Evolutionary conservation across 768 basidiomycete genomes (phyloP), one percentile per base, ranked within the genome.

Genomic region (Clavaria fumosa): DNA sequence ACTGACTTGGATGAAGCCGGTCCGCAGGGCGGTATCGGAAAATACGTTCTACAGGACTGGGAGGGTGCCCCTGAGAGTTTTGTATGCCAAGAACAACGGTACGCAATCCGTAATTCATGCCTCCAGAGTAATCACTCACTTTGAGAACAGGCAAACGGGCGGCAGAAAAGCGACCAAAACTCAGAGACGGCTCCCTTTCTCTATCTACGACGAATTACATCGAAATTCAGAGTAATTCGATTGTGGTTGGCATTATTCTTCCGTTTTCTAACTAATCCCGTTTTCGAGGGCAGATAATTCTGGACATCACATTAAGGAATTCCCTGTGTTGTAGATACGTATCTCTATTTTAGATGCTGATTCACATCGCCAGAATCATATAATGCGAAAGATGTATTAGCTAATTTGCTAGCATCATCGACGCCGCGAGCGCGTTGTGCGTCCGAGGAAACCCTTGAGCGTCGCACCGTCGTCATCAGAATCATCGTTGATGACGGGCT

Each of bases 21-120:
- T 30, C 52, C 60, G 28, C 61, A 55, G 12, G 62, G 53, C 28
- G 45, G 60, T 11, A 58, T 63, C 19, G 69, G 68, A 32, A 88
- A 81, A 55, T 93, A 96, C 57, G 69, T 84, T 0, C 56, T 97
- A 37, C 85, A 90, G 32, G 88, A 95, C 52, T 97, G 91, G 91
- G 81, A 88, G 38, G 84, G 86, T 19, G 88, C 95, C 4, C 95
- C 95, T 0, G 91, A 96, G 53, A 88, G 82, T 45, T 99, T 95
- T 57, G 91, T 96, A 4, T 99, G 95, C 51, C 95, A 97, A 60
- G 95, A 99, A 56, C 85, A 88, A 55, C 70, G 69, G 82, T 82
- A 38, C 34, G 72, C 52, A 17, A 44, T 7, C 9, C 33, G 31
- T 23, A 35, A 4, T 18, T 31, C 36, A 11, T 7, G 41, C 18